Percentiles rank a stretch among this genome's conserved stretches.
phyloP scores from a whole-genome alignment of 2,329 filamentous ascomycete genomes.

The Xylariaceae sp. region DNA sequence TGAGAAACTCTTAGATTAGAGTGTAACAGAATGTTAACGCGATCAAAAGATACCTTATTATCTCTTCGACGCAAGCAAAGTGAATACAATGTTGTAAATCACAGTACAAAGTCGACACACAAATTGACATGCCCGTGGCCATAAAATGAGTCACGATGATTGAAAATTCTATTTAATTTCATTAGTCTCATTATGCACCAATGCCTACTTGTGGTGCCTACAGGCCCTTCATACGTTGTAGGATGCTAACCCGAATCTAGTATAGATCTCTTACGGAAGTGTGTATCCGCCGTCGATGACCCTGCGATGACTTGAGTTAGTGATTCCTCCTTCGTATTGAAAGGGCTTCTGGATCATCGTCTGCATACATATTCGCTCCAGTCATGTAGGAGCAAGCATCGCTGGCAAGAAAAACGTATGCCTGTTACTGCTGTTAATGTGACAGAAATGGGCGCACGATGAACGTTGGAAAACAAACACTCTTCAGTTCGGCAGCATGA shows the following conservation, averaged over 20 bases:
- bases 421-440: not conserved
- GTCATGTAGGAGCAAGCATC: slow-evolving; percentile 42
- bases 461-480: slow-evolving; percentile 7
- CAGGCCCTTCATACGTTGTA: too few relatives aligned
- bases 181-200: too few relatives aligned
- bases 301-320: slow-evolving; percentile 1
- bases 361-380: slow-evolving; percentile 22
- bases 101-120: too few relatives aligned
- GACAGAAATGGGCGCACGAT: not conserved
- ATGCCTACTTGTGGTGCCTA: too few relatives aligned
- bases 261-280: slow-evolving; percentile 21
- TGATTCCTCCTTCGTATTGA: slow-evolving; percentile 17
- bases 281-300: slow-evolving; percentile 33
- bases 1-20: too few relatives aligned
- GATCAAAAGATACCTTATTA: not conserved
- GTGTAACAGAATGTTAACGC: too few relatives aligned
- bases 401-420: slow-evolving; percentile 38
- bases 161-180: too few relatives aligned
- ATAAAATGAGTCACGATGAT: too few relatives aligned
- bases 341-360: not conserved
- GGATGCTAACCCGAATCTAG: too few relatives aligned
- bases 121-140: too few relatives aligned
- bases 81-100: too few relatives aligned
- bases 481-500: slow-evolving; percentile 34
- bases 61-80: not conserved